A percentile compares a stretch with the other conserved stretches of the same genome.
Conservation (phyloP, 78 protist species). For the Guillardia theta region DNA sequence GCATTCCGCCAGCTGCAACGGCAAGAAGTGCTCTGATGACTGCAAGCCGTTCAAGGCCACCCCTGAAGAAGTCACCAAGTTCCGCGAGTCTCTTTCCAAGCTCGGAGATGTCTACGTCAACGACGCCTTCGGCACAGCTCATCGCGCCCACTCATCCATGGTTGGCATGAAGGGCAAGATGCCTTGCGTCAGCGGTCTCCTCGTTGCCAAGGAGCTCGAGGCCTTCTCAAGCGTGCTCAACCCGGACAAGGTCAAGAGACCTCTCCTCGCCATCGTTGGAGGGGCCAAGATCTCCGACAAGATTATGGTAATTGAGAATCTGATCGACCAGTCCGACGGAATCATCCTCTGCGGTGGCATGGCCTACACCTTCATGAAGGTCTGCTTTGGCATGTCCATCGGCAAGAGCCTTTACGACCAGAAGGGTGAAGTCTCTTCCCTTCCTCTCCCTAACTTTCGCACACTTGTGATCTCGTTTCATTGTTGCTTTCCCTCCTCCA, state of each 20-base stretch:
- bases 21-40: not conserved
- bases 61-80: conserved; percentile 1
- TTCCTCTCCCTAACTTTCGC: no score
- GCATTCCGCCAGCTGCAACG: not conserved
- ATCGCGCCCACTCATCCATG: conserved; percentile 93
- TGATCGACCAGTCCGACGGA: conserved; percentile 88
- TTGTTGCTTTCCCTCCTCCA: no score
- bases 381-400: conserved; percentile 51
- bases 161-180: conserved; percentile 32
- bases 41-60: not conserved
- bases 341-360: conserved; percentile 98
- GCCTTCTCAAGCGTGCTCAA: conserved; percentile 79
- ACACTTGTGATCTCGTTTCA: no score
- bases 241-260: conserved; percentile 80
- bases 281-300: conserved; percentile 95
- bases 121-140: conserved; percentile 99
- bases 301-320: conserved; percentile 89
- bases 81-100: conserved; percentile 87
- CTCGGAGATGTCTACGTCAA: conserved; percentile 95
- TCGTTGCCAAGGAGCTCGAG: conserved; percentile 85
- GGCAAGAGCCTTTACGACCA: conserved; percentile 88
- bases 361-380: conserved; percentile 97
- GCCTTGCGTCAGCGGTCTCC: not conserved
- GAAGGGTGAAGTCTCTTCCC: no score
- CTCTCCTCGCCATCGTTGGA: conserved; percentile 96